phyloP scores from a whole-genome alignment of 139 green algal genomes.

The Nannochloris sp. region DNA sequence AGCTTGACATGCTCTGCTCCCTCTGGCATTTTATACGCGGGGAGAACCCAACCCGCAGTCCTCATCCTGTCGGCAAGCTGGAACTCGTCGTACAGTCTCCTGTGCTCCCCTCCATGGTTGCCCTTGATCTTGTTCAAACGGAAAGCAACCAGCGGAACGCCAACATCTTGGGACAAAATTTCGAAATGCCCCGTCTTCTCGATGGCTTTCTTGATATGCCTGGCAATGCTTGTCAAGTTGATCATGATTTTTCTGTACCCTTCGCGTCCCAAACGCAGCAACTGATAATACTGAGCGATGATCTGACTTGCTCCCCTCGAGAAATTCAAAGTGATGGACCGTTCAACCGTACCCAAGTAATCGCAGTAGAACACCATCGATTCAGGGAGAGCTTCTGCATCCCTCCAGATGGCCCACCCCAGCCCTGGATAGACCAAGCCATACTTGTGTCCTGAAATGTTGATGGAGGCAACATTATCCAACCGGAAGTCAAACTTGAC shows the following conservation, averaged over 20 bases:
- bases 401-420: constrained; percentile 54
- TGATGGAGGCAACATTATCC: constrained; percentile 57
- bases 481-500: constrained; percentile 62
- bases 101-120: constrained; percentile 9
- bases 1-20: constrained; percentile 27
- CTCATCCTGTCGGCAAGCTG: constrained; percentile 48
- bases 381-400: constrained; percentile 18
- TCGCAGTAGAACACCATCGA: constrained; percentile 22
- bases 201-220: constrained; percentile 21
- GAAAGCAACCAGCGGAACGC: constrained; percentile 58
- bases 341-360: constrained; percentile 40
- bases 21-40: constrained; percentile 53
- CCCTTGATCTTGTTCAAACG: constrained; percentile 19
- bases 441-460: constrained; percentile 52
- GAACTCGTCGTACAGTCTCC: constrained; percentile 50
- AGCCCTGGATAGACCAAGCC: constrained; percentile 58
- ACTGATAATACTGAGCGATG: constrained; percentile 54
- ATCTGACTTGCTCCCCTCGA: constrained; percentile 42
- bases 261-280: constrained; percentile 47
- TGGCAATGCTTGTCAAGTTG: constrained; percentile 38
- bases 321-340: constrained; percentile 68
- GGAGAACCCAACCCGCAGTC: constrained; percentile 48
- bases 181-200: constrained; percentile 25
- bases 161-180: constrained; percentile 31
- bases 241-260: constrained; percentile 54